Conservation (phyloP, 1,284 basidiomycete species). For the Moesziomyces sp. region DNA sequence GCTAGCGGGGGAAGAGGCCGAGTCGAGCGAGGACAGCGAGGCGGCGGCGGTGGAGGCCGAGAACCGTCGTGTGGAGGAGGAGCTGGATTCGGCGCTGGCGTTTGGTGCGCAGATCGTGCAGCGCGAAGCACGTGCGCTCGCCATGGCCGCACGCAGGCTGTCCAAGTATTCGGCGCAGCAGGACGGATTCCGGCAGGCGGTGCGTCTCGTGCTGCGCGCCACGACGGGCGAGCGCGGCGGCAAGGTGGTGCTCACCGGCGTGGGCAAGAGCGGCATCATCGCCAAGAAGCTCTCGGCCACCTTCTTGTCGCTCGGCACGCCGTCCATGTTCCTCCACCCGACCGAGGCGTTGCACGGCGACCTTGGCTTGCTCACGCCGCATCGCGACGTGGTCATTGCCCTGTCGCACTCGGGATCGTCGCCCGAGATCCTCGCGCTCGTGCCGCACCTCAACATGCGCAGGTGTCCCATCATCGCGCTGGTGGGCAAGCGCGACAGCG, state of each 20-base stretch:
- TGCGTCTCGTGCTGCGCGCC: constrained; percentile 47
- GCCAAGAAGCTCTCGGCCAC: constrained; percentile 62
- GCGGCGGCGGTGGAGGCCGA: constrained; percentile 36
- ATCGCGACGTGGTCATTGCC: constrained; percentile 66
- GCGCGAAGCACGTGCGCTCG: constrained; percentile 45
- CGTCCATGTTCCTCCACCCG: constrained; percentile 68
- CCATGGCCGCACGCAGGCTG: constrained; percentile 42
- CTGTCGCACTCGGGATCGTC: constrained; percentile 69
- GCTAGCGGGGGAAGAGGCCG: constrained; percentile 10
- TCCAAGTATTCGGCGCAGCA: constrained; percentile 33
- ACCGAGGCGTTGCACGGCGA: constrained; percentile 69
- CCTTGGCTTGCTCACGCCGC: constrained; percentile 67
- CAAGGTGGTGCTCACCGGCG: constrained; percentile 68
- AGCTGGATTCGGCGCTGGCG: constrained; percentile 40
- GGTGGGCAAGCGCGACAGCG: constrained; percentile 61
- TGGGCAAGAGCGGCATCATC: constrained; percentile 68
- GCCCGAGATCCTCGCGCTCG: constrained; percentile 66
- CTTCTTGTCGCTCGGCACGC: constrained; percentile 65
- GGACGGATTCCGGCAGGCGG: constrained; percentile 46
- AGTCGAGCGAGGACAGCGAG: constrained; percentile 27
- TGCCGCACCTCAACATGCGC: constrained; percentile 65
- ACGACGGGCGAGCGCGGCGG: constrained; percentile 57
- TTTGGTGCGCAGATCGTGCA: constrained; percentile 44
- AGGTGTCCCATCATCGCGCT: constrained; percentile 66
- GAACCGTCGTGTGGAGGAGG: constrained; percentile 31